phyloP scores from a whole-genome alignment of 1,139 yeast species.

The Blastobotrys elegans region DNA sequence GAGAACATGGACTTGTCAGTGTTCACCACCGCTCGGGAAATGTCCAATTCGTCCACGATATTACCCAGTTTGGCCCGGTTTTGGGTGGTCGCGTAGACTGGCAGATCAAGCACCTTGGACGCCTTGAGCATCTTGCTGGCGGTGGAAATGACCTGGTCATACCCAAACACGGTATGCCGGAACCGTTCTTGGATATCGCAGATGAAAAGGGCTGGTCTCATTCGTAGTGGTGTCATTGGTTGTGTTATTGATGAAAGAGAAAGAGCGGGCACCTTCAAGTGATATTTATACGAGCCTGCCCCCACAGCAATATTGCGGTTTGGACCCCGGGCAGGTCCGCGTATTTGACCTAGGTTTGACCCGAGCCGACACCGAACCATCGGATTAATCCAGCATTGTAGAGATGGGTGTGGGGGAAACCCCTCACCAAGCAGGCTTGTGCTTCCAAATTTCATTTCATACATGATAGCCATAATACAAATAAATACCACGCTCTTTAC shows the following conservation, averaged over 20 bases:
- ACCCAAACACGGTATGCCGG: conserved; percentile 23
- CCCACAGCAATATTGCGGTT: too few relatives aligned
- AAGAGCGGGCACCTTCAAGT: too few relatives aligned
- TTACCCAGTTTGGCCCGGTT: conserved; percentile 25
- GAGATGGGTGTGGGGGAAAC: too few relatives aligned
- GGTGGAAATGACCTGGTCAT: conserved; percentile 24
- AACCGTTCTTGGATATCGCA: conserved; percentile 28
- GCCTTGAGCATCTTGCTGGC: conserved; percentile 24
- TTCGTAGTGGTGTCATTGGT: conserved; percentile 10
- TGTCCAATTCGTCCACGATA: conserved; percentile 26
- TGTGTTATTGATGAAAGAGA: neutral
- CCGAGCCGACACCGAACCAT: too few relatives aligned
- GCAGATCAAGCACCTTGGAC: conserved; percentile 21
- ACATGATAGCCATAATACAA: conserved; percentile 32
- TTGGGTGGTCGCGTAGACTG: conserved; percentile 30
- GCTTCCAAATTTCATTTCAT: too few relatives aligned
- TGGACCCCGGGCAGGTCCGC: too few relatives aligned
- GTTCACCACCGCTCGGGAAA: conserved; percentile 22
- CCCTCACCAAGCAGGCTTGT: too few relatives aligned
- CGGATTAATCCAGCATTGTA: too few relatives aligned
- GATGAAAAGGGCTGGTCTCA: conserved; percentile 28
- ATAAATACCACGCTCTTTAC: conserved; percentile 35
- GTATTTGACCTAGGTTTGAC: too few relatives aligned
- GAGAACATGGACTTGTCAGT: conserved; percentile 28
- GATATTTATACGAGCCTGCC: too few relatives aligned